These are phyloP conservation scores for Boletus subcaerulescens DNA, from an alignment of 768 basidiomycete genomes.

Conservation along the genomic window DNA sequence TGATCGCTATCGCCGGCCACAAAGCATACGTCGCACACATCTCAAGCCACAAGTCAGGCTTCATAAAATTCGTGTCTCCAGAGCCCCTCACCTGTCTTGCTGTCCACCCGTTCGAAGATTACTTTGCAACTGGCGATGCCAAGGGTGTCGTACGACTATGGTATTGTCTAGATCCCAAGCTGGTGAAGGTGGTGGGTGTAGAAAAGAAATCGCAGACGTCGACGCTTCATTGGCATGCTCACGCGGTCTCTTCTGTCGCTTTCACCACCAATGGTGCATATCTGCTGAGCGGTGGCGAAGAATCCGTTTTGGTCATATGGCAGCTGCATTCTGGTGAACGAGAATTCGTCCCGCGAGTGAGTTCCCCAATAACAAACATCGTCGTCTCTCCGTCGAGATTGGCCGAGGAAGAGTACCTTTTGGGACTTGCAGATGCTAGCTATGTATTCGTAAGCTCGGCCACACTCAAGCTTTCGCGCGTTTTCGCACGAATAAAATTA, in stretches of 20 bases:
- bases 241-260: slow-evolving; percentile 80
- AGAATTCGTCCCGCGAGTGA: slow-evolving; percentile 91
- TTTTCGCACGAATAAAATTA: slow-evolving; percentile 74
- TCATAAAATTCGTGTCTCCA: slow-evolving; percentile 79
- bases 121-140: slow-evolving; percentile 92
- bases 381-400: slow-evolving; percentile 51
- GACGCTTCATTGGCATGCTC: slow-evolving; percentile 94
- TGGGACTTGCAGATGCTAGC: slow-evolving; percentile 79
- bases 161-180: slow-evolving; percentile 79
- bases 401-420: slow-evolving; percentile 80
- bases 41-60: slow-evolving; percentile 56
- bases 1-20: slow-evolving; percentile 71
- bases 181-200: slow-evolving; percentile 52
- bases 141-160: slow-evolving; percentile 85
- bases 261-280: slow-evolving; percentile 93
- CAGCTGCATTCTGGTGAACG: slow-evolving; percentile 84
- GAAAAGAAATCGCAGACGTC: slow-evolving; percentile 84
- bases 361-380: slow-evolving; percentile 77
- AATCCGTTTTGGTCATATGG: slow-evolving; percentile 96
- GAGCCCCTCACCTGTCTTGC: slow-evolving; percentile 80
- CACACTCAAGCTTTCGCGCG: slow-evolving; percentile 67
- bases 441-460: slow-evolving; percentile 72
- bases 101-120: slow-evolving; percentile 87
- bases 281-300: slow-evolving; percentile 91
- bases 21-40: slow-evolving; percentile 74